Conservation (phyloP, 257 asterid genomes). For the Solanum bukasovii region DNA sequence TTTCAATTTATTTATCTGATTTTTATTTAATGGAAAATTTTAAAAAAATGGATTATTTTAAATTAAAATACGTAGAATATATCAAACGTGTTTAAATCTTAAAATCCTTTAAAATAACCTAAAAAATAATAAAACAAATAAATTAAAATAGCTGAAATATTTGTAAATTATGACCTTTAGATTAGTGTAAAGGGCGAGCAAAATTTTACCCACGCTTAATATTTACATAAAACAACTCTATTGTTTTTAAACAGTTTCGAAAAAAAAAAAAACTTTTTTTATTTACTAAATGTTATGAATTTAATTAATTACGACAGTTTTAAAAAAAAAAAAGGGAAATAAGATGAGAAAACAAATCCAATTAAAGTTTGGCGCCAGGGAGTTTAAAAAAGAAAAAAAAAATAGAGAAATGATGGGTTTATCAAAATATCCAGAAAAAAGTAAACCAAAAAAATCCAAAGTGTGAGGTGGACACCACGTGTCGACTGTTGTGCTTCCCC, state of each 20-base stretch:
- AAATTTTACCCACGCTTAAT: neutral
- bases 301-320: too few relatives aligned
- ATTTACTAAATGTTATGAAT: too few relatives aligned
- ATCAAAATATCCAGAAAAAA: neutral
- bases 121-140: too few relatives aligned
- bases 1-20: neutral
- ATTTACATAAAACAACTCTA: neutral
- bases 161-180: neutral
- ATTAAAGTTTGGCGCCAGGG: slow-evolving; percentile 14
- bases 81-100: too few relatives aligned
- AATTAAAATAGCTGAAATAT: too few relatives aligned
- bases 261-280: too few relatives aligned
- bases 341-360: neutral
- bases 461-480: slow-evolving; percentile 12
- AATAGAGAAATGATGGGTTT: neutral
- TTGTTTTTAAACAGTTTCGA: neutral
- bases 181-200: neutral
- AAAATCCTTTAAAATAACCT: too few relatives aligned
- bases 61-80: too few relatives aligned
- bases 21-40: fast-evolving
- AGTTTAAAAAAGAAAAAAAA: neutral
- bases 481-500: neutral
- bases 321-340: neutral
- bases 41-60: too few relatives aligned
- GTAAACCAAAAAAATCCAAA: too few relatives aligned